These are phyloP conservation scores for Hypoxylon sp. DNA, from an alignment of 2,329 filamentous ascomycete genomes.

Conservation along the genomic window DNA sequence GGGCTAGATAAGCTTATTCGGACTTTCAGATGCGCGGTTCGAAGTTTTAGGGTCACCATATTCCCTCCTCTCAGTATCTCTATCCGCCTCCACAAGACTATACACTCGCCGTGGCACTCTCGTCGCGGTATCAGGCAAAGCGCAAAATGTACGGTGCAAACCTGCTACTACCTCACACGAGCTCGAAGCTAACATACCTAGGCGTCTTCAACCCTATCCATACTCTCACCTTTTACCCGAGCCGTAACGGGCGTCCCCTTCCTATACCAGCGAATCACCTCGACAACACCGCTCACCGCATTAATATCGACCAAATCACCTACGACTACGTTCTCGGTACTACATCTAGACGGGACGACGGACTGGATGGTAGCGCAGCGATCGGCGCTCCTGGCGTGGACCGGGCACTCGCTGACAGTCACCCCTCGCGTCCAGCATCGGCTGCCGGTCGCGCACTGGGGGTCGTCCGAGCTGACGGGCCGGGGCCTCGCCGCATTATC, in stretches of 20 bases:
- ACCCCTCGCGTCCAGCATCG: slow-evolving; percentile 79
- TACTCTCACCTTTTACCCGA: slow-evolving; percentile 86
- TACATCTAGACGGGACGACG: slow-evolving; percentile 91
- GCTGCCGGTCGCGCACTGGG: slow-evolving; percentile 88
- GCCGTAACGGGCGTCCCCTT: slow-evolving; percentile 89
- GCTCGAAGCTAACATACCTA: slow-evolving; percentile 54
- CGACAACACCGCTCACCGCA: slow-evolving; percentile 87
- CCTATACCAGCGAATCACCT: slow-evolving; percentile 90
- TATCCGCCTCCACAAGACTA: slow-evolving; percentile 92
- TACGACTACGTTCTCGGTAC: slow-evolving; percentile 85
- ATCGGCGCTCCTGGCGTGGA: slow-evolving; percentile 94
- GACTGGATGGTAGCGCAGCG: slow-evolving; percentile 96
- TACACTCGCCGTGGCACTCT: slow-evolving; percentile 93
- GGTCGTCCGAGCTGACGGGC: slow-evolving; percentile 87
- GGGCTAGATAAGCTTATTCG: slow-evolving; percentile 11
- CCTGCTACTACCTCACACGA: background rate
- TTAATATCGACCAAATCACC: slow-evolving; percentile 89
- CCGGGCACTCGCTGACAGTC: slow-evolving; percentile 84
- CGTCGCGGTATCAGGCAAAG: slow-evolving; percentile 88
- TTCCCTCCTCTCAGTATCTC: slow-evolving; percentile 90
- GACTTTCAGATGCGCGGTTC: slow-evolving; percentile 83
- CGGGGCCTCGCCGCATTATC: slow-evolving; percentile 86
- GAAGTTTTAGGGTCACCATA: slow-evolving; percentile 93
- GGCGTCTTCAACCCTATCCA: slow-evolving; percentile 88
- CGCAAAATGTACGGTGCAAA: slow-evolving; percentile 77